Evolutionary conservation across 805 yeast genomes (phyloP).

Genomic region (Torulaspora franciscae): DNA sequence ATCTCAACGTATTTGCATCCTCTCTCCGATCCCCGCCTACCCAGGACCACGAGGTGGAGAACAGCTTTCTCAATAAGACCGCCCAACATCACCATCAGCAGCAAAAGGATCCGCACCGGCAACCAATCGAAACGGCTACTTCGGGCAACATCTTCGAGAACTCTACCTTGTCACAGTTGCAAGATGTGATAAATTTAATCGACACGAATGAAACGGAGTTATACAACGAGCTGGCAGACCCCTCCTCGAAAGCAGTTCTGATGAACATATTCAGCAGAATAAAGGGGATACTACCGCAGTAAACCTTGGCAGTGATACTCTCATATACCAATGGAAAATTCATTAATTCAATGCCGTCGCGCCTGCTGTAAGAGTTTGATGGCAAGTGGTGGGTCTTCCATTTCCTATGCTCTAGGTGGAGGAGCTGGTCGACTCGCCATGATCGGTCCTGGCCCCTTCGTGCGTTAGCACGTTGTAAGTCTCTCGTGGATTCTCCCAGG

Average conservation of each 20-base stretch:
- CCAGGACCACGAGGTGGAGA: slow-evolving; percentile 5
- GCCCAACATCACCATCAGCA: neutral
- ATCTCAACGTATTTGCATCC: slow-evolving; percentile 11
- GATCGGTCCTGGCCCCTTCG: too few relatives aligned
- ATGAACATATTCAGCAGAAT: slow-evolving; percentile 19
- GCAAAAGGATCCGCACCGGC: slow-evolving; percentile 2
- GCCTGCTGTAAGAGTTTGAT: too few relatives aligned
- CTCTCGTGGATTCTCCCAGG: too few relatives aligned
- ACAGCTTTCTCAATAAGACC: neutral
- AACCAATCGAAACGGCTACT: slow-evolving; percentile 6
- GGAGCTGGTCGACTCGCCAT: too few relatives aligned
- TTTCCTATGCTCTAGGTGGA: too few relatives aligned
- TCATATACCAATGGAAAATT: neutral
- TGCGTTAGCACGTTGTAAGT: too few relatives aligned
- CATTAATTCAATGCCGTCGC: neutral
- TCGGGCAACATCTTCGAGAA: slow-evolving; percentile 21
- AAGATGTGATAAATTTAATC: slow-evolving; percentile 15
- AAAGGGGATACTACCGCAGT: slow-evolving; percentile 19
- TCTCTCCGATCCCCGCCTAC: slow-evolving; percentile 9
- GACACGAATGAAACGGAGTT: slow-evolving; percentile 21
- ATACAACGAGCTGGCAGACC: slow-evolving; percentile 18
- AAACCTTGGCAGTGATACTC: neutral
- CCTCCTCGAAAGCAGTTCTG: slow-evolving; percentile 13
- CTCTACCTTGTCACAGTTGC: slow-evolving; percentile 14
- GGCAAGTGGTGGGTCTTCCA: too few relatives aligned